These are phyloP conservation scores for Exidia glandulosa DNA, from an alignment of 768 basidiomycete genomes.

Conservation along the genomic window DNA sequence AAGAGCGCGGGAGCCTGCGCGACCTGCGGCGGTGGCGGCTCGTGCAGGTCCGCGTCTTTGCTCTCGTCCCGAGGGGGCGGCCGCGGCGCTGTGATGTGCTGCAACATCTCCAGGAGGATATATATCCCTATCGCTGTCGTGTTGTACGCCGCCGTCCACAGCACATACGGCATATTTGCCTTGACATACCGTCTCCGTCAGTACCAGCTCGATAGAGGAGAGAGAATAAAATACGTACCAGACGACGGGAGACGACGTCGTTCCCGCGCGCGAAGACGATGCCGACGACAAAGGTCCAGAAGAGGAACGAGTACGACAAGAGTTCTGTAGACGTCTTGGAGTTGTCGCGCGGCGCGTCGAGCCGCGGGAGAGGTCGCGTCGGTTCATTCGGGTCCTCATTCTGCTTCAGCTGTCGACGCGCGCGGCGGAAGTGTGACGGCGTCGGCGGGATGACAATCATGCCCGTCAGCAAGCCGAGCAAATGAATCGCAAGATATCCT, in stretches of 20 bases:
- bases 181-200: slow-evolving; percentile 18
- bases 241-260: slow-evolving; percentile 42
- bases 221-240: slow-evolving; percentile 33
- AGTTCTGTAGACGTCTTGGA: slow-evolving; percentile 70
- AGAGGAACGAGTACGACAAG: slow-evolving; percentile 62
- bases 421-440: slow-evolving; percentile 58
- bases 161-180: slow-evolving; percentile 82
- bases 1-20: slow-evolving; percentile 41
- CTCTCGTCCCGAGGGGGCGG: background rate
- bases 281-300: slow-evolving; percentile 55
- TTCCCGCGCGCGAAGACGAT: slow-evolving; percentile 22
- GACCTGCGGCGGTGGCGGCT: slow-evolving; percentile 13
- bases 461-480: slow-evolving; percentile 75
- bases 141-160: slow-evolving; percentile 88
- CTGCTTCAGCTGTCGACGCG: slow-evolving; percentile 13
- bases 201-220: background rate
- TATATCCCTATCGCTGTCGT: slow-evolving; percentile 75
- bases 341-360: slow-evolving; percentile 22
- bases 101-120: slow-evolving; percentile 55
- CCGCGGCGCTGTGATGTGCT: background rate
- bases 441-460: slow-evolving; percentile 70
- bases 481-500: slow-evolving; percentile 87
- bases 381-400: slow-evolving; percentile 15
- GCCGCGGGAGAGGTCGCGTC: background rate
- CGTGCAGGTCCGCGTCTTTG: background rate